A percentile compares a stretch with the other conserved stretches of the same genome.
phyloP scores from a whole-genome alignment of 2,329 filamentous ascomycete genomes.

The Septoria linicola region DNA sequence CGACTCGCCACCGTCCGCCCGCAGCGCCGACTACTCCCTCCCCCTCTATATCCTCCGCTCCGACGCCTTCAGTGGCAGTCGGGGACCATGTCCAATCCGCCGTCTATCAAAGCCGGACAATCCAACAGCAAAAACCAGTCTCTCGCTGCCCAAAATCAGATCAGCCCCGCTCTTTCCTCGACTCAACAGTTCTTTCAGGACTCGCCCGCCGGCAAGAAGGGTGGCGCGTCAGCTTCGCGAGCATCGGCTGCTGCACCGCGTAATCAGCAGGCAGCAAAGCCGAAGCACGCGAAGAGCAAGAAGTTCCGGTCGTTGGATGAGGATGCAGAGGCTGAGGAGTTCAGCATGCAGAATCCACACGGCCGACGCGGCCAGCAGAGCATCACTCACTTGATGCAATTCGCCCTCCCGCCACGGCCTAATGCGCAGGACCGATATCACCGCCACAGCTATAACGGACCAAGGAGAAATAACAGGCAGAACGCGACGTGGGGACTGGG shows the following conservation, averaged over 20 bases:
- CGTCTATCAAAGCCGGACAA: conserved; percentile 39
- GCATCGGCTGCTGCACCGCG: conserved; percentile 52
- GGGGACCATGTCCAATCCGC: conserved; percentile 45
- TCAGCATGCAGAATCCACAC: conserved; percentile 41
- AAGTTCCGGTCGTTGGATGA: conserved; percentile 70
- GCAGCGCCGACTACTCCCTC: conserved; percentile 1
- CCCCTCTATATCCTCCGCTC: conserved; percentile 7
- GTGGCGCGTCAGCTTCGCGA: conserved; percentile 29
- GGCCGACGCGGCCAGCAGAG: conserved; percentile 87
- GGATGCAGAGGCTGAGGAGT: conserved; percentile 74
- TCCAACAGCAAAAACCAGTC: conserved; percentile 43
- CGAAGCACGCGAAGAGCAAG: conserved; percentile 80
- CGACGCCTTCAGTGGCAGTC: conserved; percentile 29
- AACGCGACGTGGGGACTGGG: conserved; percentile 81
- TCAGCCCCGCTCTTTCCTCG: conserved; percentile 47
- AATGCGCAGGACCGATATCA: conserved; percentile 54
- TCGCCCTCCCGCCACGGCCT: conserved; percentile 74
- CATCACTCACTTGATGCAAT: conserved; percentile 95
- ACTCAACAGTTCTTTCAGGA: conserved; percentile 45
- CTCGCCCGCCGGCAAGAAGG: conserved; percentile 40
- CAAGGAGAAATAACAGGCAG: conserved; percentile 54
- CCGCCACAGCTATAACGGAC: conserved; percentile 40
- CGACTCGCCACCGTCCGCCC: no score
- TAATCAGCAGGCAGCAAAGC: conserved; percentile 73
- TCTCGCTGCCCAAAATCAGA: conserved; percentile 34